Percentiles rank a stretch among this genome's conserved stretches.
phyloP scores from a whole-genome alignment of 2,329 filamentous ascomycete genomes.

The Stagonosporopsis tanaceti region DNA sequence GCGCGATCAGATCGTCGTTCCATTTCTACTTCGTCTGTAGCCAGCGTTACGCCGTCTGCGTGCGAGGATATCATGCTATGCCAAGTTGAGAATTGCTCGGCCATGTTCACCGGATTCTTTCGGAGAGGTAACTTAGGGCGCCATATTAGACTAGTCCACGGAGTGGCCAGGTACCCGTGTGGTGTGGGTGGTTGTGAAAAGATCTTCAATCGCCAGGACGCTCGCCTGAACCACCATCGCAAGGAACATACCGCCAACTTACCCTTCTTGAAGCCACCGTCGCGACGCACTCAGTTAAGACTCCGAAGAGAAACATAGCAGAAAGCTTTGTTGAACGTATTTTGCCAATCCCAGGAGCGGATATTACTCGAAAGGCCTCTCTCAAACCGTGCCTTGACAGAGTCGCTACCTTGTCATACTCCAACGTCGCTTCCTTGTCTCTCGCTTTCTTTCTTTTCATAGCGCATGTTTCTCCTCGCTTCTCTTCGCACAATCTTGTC shows the following conservation, averaged over 20 bases:
- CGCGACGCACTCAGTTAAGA: not conserved
- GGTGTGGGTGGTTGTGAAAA: not conserved
- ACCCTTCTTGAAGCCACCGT: not conserved
- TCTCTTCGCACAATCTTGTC: not conserved
- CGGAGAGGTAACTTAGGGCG: not conserved
- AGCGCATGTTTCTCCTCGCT: not conserved
- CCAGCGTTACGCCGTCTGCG: not conserved
- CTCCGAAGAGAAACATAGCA: not conserved
- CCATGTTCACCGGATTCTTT: not conserved
- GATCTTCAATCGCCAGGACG: not conserved
- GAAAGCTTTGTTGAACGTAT: too few species aligned
- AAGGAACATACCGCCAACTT: not conserved
- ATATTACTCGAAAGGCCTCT: too few species aligned
- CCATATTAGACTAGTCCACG: not conserved
- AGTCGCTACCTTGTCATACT: not conserved
- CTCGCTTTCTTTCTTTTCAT: too few species aligned
- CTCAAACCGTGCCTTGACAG: too few species aligned
- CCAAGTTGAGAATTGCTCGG: not conserved
- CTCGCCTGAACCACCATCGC: constrained; percentile 4
- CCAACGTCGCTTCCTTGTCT: too few species aligned
- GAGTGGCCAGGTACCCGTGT: not conserved
- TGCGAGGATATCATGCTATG: not conserved
- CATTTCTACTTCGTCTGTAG: not conserved
- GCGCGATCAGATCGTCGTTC: not conserved
- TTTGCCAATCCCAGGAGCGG: too few species aligned